Base-by-base conservation (phyloP, 768 basidiomycete species). In the Nevesoporus exiguus region DNA sequence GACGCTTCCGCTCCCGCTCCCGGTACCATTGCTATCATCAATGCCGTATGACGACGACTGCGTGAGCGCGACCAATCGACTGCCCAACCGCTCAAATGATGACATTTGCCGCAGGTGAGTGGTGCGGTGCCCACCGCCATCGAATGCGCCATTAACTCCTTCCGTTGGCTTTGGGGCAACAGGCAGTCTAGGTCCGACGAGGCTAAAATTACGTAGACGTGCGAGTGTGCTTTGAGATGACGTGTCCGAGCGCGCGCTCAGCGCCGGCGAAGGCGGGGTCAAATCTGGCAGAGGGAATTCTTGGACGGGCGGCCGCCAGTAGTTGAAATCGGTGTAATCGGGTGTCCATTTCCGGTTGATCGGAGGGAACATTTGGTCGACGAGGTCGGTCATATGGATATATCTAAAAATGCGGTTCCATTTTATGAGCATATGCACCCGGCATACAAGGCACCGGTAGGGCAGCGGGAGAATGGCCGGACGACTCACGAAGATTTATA, bases 341-440 rank as follows among this genome's bases (percentile, higher is more conserved):
- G 90, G 84, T 13, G 86, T 80, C 82, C 86, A 88, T 67, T 91
- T 92, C 48, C 87, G 83, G 67, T 93, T 81, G 51, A 98, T 93
- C 0, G 96, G 93, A 31, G 97, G 97, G 76, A 99, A 99, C 86
- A 97, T 95, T 72, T 97, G 95, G 73, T 99, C 95, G 15, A 99
- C 97, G n/a, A 99, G 82, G 70, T 98, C 95, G 8, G 95, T 96
- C 93, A 98, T 95, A 67, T 95, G 91, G 55, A 98, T 98, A 70
- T 98, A 98, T 51, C 93, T 94, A 49, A 10, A 30, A 43, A 29
- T 50, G 30, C 3, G 9, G 13, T 42, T 14, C 8, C 5, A 29
- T 34, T n/a, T 37, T 6, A 27, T 41, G 49, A 52, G 22, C 1
- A 44, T 30, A 10, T 19, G 7, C 21, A 53, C 9, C 5, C 2